Evolutionary conservation across 257 asterid genomes (phyloP).

Genomic region (Solanum lycopersicoides): DNA sequence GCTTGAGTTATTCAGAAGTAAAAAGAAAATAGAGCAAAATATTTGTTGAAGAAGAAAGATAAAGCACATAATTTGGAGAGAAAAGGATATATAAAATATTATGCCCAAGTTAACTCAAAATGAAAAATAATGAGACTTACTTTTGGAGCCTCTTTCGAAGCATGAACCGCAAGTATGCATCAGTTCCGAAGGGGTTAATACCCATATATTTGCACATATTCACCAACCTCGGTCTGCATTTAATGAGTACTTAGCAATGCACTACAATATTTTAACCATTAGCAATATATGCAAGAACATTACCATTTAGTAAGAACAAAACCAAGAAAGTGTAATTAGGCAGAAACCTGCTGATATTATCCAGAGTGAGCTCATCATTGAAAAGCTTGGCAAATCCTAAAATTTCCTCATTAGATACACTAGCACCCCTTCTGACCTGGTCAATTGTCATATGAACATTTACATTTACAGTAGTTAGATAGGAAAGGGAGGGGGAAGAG

Average conservation of each 20-base stretch:
- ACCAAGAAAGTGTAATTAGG: neutral
- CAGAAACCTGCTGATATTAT: slow-evolving; percentile 80
- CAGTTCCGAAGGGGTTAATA: slow-evolving; percentile 71
- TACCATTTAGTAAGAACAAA: neutral
- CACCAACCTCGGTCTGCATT: slow-evolving; percentile 74
- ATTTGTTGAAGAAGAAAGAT: neutral
- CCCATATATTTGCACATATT: slow-evolving; percentile 99
- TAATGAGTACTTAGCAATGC: neutral
- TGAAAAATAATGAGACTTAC: slow-evolving; percentile 28
- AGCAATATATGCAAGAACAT: neutral
- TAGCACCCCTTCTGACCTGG: slow-evolving; percentile 83
- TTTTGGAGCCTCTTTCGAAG: slow-evolving; percentile 72
- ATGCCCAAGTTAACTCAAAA: neutral
- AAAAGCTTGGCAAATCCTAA: slow-evolving; percentile 87
- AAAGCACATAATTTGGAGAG: neutral
- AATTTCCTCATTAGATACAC: slow-evolving; percentile 77
- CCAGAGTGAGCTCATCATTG: slow-evolving; percentile 91
- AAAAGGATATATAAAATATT: neutral
- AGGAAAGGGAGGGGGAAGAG: neutral
- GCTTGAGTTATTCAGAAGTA: neutral
- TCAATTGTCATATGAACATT: neutral
- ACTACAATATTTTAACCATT: neutral
- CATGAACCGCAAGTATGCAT: slow-evolving; percentile 77
- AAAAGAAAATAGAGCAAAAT: neutral
- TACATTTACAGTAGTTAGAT: neutral